Conservation (phyloP, 2,329 filamentous ascomycete genomes). For the Metarhizium robertsii region DNA sequence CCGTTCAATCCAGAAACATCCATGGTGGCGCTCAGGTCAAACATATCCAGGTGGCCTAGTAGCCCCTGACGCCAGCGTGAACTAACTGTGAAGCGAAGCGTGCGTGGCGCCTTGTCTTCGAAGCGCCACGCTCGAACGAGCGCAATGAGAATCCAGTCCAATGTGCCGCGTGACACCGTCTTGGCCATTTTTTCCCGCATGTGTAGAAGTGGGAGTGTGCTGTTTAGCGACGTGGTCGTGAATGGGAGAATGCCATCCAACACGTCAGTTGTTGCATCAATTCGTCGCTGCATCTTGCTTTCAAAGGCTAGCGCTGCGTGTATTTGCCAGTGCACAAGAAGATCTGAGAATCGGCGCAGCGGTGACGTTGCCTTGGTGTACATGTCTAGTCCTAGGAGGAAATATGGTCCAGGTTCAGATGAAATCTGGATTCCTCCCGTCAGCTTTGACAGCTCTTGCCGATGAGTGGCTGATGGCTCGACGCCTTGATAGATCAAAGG, state of each 20-base stretch:
- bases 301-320: constrained; percentile 45
- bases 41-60: constrained; percentile 39
- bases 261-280: constrained; percentile 18
- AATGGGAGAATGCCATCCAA: constrained; percentile 37
- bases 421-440: constrained; percentile 44
- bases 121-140: constrained; percentile 51
- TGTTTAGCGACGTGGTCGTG: constrained; percentile 26
- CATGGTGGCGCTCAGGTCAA: constrained; percentile 35
- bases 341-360: constrained; percentile 53
- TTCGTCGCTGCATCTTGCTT: constrained; percentile 19
- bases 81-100: constrained; percentile 38
- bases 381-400: constrained; percentile 47
- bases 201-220: constrained; percentile 39
- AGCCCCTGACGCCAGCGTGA: constrained; percentile 25
- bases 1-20: constrained; percentile 28
- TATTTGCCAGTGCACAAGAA: constrained; percentile 59
- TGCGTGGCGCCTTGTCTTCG: constrained; percentile 36
- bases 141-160: constrained; percentile 50
- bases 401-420: constrained; percentile 43
- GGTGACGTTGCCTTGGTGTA: constrained; percentile 58
- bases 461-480: constrained; percentile 22
- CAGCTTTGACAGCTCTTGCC: constrained; percentile 17
- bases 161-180: constrained; percentile 31
- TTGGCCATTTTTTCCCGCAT: constrained; percentile 43
- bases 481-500: constrained; percentile 21